phyloP scores from a whole-genome alignment of 2,329 filamentous ascomycete species.

The Colletotrichum viniferum region DNA sequence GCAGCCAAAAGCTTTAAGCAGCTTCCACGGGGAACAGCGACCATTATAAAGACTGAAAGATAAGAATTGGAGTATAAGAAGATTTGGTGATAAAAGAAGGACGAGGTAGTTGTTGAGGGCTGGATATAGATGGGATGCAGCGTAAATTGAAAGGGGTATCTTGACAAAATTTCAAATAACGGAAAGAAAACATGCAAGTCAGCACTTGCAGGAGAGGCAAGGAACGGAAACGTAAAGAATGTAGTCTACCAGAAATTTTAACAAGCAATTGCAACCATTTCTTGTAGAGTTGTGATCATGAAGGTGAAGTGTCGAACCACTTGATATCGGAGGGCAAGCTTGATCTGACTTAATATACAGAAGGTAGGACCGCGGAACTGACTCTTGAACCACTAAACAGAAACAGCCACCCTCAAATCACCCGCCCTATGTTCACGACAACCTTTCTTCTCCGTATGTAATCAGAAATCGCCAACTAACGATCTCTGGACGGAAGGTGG shows the following conservation, averaged over 20 bases:
- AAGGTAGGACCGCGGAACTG: not conserved
- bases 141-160: not conserved
- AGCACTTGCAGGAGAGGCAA: not conserved
- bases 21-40: not conserved
- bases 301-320: not conserved
- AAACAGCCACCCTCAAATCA: not conserved
- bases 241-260: not conserved
- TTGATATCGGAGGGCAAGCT: not conserved
- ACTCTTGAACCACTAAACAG: not conserved
- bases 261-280: not conserved
- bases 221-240: not conserved
- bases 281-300: not conserved
- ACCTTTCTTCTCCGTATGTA: not conserved
- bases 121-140: not conserved
- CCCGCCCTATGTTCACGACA: not conserved
- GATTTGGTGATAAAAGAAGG: not conserved
- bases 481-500: not conserved
- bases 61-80: not conserved
- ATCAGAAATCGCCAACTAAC: not conserved
- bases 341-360: not conserved
- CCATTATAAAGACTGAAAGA: not conserved
- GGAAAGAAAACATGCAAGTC: not conserved
- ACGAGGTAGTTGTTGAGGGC: rapidly evolving
- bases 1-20: not conserved
- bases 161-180: not conserved